Evolutionary conservation across 345 rosid genomes (phyloP), one percentile per base, ranked within the genome.

Genomic region (Boechera divaricarpa): DNA sequence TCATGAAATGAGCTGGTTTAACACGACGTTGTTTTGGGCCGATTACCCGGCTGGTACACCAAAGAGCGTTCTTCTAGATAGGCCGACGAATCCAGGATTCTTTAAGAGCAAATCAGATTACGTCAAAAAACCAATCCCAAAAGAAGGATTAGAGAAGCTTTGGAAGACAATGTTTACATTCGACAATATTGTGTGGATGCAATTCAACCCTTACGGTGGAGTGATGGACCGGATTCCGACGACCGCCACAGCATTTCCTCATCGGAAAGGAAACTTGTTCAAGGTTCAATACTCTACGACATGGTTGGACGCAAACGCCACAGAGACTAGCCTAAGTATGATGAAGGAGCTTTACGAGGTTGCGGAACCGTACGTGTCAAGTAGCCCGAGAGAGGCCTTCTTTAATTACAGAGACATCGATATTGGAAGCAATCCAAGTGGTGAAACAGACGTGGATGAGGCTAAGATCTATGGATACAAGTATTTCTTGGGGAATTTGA

Each of bases 171-270:
- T 82, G 47, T 52, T 84, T 1, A 62, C 70, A 13, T 77, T 72
- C 5, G 81, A 67, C 28, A 45, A 31, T 24, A 6, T 36, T 49
- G 75, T 82, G 18, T 59, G 77, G 6, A 67, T 84, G 84, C 72
- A 61, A 10, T 67, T 74, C 70, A 85, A 77, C 69, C 82, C 89
- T 5, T 87, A 79, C 11, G 91, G 91, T 6, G 89, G 89, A 15
- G 73, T 59, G 55, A 85, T 87, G 91, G 49, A 76, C 26, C 44
- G 69, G 55, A 86, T 88, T 64, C 58, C 82, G 0, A 66, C 79
- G 2, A 75, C 80, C 2, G 82, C 41, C 5, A 76, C 81, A 3
- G 84, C 88, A 8, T 87, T 85, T 71, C 88, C 90, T 6, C 90
- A 87, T 36, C 78, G 87, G 56, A 77, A 72, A 18, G 88, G 90